phyloP scores from a whole-genome alignment of 1,284 basidiomycete genomes.

The Irpex rosettiformis region DNA sequence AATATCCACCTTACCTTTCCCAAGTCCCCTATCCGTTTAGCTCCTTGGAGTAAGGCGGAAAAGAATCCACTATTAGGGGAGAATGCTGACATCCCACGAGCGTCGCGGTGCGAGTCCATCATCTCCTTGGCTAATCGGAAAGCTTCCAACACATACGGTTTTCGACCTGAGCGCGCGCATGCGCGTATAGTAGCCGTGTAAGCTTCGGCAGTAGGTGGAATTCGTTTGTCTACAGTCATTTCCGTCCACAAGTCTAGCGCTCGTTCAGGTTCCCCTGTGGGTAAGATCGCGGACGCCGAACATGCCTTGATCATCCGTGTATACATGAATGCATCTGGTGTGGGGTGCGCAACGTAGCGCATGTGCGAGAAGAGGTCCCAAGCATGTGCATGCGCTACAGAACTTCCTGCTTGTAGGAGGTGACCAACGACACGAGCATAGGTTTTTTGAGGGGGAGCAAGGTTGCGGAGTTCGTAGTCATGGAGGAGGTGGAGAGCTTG shows the following conservation, averaged over 20 bases:
- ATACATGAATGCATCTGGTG: slow-evolving; percentile 75
- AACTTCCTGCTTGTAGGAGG: slow-evolving; percentile 50
- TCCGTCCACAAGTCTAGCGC: slow-evolving; percentile 93
- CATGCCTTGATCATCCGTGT: slow-evolving; percentile 89
- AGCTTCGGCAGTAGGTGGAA: slow-evolving; percentile 64
- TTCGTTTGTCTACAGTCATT: slow-evolving; percentile 70
- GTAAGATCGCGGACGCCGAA: slow-evolving; percentile 33
- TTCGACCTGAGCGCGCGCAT: slow-evolving; percentile 61
- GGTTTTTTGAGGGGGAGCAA: slow-evolving; percentile 58
- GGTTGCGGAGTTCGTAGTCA: slow-evolving; percentile 55
- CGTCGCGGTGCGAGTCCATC: slow-evolving; percentile 71
- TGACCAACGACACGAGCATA: slow-evolving; percentile 62
- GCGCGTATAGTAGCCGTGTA: slow-evolving; percentile 85
- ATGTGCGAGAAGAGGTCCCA: slow-evolving; percentile 96
- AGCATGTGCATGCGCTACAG: slow-evolving; percentile 65
- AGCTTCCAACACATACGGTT: slow-evolving; percentile 69
- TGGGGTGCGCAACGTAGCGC: slow-evolving; percentile 90
- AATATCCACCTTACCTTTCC: slow-evolving; percentile 86
- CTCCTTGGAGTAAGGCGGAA: slow-evolving; percentile 82
- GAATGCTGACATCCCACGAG: slow-evolving; percentile 50
- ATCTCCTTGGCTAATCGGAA: slow-evolving; percentile 80
- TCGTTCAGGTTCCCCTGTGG: slow-evolving; percentile 73
- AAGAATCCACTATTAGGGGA: slow-evolving; percentile 73
- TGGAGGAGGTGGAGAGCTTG: slow-evolving; percentile 61
- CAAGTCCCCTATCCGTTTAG: slow-evolving; percentile 85